Evolutionary conservation across 768 basidiomycete species (phyloP).

Genomic region (Termitomyces sp.): DNA sequence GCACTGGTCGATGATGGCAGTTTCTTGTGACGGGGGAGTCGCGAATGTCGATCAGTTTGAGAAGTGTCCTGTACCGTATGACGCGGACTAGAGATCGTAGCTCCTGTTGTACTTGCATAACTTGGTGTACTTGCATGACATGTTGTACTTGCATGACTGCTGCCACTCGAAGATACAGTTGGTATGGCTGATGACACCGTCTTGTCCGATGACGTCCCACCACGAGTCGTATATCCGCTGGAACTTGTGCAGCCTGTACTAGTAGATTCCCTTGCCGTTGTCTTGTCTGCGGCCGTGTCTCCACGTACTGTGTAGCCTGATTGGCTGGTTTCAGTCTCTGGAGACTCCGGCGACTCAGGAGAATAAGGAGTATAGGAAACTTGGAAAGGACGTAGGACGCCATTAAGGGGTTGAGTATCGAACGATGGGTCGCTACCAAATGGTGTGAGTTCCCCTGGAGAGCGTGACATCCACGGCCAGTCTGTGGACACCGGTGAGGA

Average conservation of each 20-base stretch:
- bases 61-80: neutral
- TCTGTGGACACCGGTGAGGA: neutral
- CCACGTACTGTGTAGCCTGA: neutral
- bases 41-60: neutral
- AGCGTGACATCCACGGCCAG: slow-evolving; percentile 3
- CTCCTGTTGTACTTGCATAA: too few species aligned
- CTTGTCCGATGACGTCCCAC: slow-evolving; percentile 5
- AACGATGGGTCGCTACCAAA: neutral
- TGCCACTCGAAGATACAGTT: neutral
- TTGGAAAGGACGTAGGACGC: neutral
- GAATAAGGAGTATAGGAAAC: neutral
- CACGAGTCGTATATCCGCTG: slow-evolving; percentile 2
- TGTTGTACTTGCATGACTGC: neutral
- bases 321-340: neutral
- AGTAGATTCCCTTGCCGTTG: neutral
- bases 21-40: neutral
- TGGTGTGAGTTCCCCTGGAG: slow-evolving; percentile 1
- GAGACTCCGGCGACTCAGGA: too few species aligned
- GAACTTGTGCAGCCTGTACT: neutral
- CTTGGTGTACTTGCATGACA: neutral
- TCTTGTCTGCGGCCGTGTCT: neutral
- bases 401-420: neutral
- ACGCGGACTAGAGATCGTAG: neutral
- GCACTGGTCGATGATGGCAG: neutral
- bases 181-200: neutral